phyloP scores from a whole-genome alignment of 106 monocot genomes.

The Apostasia ramifera region DNA sequence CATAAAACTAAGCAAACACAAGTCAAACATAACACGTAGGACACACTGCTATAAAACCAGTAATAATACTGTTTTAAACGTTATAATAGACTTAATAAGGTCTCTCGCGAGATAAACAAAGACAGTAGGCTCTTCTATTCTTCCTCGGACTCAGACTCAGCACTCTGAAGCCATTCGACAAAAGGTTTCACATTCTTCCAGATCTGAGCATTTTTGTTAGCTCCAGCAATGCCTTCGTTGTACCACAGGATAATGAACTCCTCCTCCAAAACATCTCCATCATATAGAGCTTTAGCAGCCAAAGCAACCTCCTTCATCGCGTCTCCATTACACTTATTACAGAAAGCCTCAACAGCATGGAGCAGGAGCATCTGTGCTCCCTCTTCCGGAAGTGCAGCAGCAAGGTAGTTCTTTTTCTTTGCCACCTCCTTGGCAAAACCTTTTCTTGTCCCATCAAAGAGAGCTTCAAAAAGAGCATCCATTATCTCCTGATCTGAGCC shows the following conservation, averaged over 20 bases:
- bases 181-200: conserved; percentile 82
- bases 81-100: no score
- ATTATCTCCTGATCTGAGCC: conserved; percentile 37
- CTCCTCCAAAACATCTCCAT: conserved; percentile 69
- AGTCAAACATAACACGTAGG: no score
- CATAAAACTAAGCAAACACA: no score
- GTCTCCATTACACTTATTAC: conserved; percentile 37
- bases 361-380: conserved; percentile 53
- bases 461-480: conserved; percentile 51
- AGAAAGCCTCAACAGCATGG: conserved; percentile 46
- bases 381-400: conserved; percentile 36
- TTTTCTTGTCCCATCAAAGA: conserved; percentile 63
- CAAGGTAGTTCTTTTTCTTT: conserved; percentile 49
- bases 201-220: conserved; percentile 20
- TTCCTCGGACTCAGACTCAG: conserved; percentile 43
- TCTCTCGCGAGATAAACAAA: no score
- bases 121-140: conserved; percentile 4
- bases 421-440: conserved; percentile 72
- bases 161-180: conserved; percentile 84
- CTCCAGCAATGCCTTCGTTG: conserved; percentile 27
- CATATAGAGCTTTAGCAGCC: conserved; percentile 63
- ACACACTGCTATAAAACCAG: no score
- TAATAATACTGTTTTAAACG: no score
- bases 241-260: conserved; percentile 68
- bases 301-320: conserved; percentile 68